Evolutionary conservation across 352 stramenopile species (phyloP).

Genomic region (Phytophthora fragariaefolia): DNA sequence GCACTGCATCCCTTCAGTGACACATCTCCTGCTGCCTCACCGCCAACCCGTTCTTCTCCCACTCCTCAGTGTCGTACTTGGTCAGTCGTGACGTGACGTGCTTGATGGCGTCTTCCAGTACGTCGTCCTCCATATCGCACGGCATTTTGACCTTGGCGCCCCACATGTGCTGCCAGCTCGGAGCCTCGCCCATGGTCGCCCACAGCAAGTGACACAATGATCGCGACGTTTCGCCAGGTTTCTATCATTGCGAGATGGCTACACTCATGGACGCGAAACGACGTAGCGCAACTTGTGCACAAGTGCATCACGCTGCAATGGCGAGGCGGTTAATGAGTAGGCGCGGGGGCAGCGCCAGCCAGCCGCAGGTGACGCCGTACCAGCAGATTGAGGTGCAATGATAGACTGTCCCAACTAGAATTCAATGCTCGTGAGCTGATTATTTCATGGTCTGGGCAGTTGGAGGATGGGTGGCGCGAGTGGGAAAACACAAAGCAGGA

Average conservation of each 20-base stretch:
- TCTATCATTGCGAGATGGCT: conserved; percentile 20
- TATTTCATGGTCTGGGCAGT: conserved; percentile 26
- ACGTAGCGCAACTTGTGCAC: conserved; percentile 5
- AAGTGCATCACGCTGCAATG: conserved; percentile 13
- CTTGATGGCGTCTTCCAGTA: conserved; percentile 89
- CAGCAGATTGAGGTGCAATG: conserved; percentile 42
- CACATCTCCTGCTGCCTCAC: conserved; percentile 33
- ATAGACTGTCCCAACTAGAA: no score
- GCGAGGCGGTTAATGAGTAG: conserved; percentile 25
- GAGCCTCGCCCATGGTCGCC: conserved; percentile 66
- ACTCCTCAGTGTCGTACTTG: conserved; percentile 85
- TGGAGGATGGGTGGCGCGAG: conserved; percentile 60
- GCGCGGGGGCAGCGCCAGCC: conserved; percentile 25
- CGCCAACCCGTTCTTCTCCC: conserved; percentile 78
- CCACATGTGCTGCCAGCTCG: conserved; percentile 90
- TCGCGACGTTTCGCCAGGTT: conserved; percentile 32
- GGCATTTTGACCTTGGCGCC: conserved; percentile 88
- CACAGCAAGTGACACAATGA: conserved; percentile 4
- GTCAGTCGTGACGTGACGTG: conserved; percentile 61
- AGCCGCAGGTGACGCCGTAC: conserved; percentile 32
- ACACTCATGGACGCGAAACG: conserved; percentile 27
- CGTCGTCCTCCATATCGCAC: conserved; percentile 90
- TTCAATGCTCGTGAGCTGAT: conserved; percentile 1
- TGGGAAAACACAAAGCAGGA: conserved; percentile 68
- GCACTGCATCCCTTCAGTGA: background rate